Base-by-base conservation (phyloP, 2,329 filamentous ascomycete species). In the Fusarium continuum region DNA sequence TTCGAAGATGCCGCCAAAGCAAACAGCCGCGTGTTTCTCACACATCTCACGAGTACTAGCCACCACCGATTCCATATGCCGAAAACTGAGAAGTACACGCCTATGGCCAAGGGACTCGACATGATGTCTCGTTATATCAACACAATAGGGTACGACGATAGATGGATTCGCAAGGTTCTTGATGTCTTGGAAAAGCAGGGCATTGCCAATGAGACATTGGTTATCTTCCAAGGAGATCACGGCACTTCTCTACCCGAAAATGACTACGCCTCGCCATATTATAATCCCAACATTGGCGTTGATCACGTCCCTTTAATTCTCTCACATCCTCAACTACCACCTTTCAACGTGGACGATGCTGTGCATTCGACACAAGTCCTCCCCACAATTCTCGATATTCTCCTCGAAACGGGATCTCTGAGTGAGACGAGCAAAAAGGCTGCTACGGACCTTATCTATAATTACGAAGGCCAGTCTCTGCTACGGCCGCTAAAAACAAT, bases 1-100 rank as follows among this genome's bases (percentile, higher is more conserved):
- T 75, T 76, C 13, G 57, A 57, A 3, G 61, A 67, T 2, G 75
- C 75, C 13, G 68, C 61, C 29, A 61, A 71, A 32, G 70, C 69
- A 1, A 66, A 76, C 13, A 69, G 75, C 34, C 68, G 75, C 9
- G 62, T 76, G 1, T 77, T 77, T 26, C 49, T 76, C 5, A 71
- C 74, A 2, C 75, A 77, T 52, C 50, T 77, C 4, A 77, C 75
- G 4, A 76, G 74, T 55, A 77, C 75, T 5, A 72, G 70, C 3
- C 75, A 77, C 48, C 74, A 76, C 31, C 68, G 72, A 6, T 76
- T 74, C 36, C 68, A 64, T 1, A 55, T 76, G 44, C 75, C 75
- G 1, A 61, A 54, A 5, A 65, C 67, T 0, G 73, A 75, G 25
- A 50, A 53, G 4, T 72, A 73, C 8, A 67, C 72, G 0, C 69